These are phyloP conservation scores for Puccinia horiana DNA, from an alignment of 1,284 basidiomycete species.

Conservation along the genomic window DNA sequence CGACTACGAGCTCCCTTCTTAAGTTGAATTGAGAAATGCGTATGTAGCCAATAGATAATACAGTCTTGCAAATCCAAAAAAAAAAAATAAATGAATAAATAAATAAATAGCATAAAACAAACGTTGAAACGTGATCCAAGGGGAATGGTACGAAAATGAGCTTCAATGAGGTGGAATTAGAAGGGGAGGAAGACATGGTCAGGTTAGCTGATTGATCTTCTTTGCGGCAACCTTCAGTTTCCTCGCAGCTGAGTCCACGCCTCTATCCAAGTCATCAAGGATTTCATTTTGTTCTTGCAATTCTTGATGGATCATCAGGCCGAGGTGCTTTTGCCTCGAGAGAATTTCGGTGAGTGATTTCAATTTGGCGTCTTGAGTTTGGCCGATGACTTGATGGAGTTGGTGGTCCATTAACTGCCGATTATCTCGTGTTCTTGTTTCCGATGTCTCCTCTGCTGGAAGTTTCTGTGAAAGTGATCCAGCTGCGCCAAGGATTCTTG, in stretches of 20 bases:
- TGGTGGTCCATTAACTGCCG: conserved; percentile 68
- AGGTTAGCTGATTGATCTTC: conserved; percentile 65
- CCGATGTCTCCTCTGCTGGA: conserved; percentile 74
- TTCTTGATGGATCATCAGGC: conserved; percentile 82
- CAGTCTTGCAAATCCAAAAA: background rate
- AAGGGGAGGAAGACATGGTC: background rate
- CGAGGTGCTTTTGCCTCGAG: conserved; percentile 80
- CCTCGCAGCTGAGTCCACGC: conserved; percentile 72
- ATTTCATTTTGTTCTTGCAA: conserved; percentile 81
- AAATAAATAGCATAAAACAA: background rate
- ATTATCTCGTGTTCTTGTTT: conserved; percentile 83
- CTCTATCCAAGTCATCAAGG: conserved; percentile 73
- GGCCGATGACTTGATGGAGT: conserved; percentile 76
- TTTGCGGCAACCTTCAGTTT: conserved; percentile 78
- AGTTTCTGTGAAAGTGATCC: conserved; percentile 54
- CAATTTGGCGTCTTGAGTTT: conserved; percentile 79
- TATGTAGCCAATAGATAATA: background rate
- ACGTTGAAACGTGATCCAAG: background rate
- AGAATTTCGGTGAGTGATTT: conserved; percentile 73
- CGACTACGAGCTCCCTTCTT: background rate
- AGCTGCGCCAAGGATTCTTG: conserved; percentile 26
- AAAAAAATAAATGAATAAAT: background rate
- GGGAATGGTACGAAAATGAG: background rate
- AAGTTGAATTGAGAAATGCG: background rate
- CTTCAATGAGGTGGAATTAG: background rate